Conservation (phyloP, 345 rosid genomes). For the Hibiscus trionum region DNA sequence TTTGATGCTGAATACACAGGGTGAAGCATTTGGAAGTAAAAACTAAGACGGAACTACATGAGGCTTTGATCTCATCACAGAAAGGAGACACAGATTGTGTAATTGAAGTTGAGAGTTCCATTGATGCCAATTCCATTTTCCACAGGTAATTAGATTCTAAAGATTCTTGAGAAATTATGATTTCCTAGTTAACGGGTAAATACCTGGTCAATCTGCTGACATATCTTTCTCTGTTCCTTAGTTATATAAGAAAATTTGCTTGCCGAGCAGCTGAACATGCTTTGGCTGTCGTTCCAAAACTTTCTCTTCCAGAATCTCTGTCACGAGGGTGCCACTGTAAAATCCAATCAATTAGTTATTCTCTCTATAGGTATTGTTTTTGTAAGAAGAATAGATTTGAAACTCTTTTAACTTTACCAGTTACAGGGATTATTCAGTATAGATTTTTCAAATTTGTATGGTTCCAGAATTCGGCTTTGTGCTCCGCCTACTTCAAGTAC, state of each 20-base stretch:
- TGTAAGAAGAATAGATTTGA: not conserved
- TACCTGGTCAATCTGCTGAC: constrained; percentile 26
- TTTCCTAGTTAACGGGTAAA: constrained; percentile 5
- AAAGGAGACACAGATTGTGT: constrained; percentile 44
- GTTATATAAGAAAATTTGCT: constrained; percentile 55
- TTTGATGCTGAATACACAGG: constrained; percentile 2
- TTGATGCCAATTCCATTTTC: constrained; percentile 51
- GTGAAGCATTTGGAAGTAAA: constrained; percentile 52
- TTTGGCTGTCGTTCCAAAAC: constrained; percentile 33
- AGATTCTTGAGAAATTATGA: constrained; percentile 10
- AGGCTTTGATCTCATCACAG: constrained; percentile 45
- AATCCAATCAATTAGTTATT: constrained; percentile 52
- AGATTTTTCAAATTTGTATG: constrained; percentile 15
- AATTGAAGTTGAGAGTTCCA: constrained; percentile 84
- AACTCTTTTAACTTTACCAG: not conserved
- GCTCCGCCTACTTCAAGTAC: constrained; percentile 61
- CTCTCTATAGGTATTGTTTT: constrained; percentile 55
- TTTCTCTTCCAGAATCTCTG: constrained; percentile 27
- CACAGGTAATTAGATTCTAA: constrained; percentile 50
- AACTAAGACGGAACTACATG: constrained; percentile 66
- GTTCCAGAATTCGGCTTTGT: constrained; percentile 59
- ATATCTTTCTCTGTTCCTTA: constrained; percentile 25
- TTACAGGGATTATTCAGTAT: not conserved
- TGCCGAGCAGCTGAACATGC: constrained; percentile 52
- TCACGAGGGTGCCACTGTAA: constrained; percentile 27